phyloP scores from a whole-genome alignment of 2,329 filamentous ascomycete genomes.

The Dendrostoma leiphaemia region DNA sequence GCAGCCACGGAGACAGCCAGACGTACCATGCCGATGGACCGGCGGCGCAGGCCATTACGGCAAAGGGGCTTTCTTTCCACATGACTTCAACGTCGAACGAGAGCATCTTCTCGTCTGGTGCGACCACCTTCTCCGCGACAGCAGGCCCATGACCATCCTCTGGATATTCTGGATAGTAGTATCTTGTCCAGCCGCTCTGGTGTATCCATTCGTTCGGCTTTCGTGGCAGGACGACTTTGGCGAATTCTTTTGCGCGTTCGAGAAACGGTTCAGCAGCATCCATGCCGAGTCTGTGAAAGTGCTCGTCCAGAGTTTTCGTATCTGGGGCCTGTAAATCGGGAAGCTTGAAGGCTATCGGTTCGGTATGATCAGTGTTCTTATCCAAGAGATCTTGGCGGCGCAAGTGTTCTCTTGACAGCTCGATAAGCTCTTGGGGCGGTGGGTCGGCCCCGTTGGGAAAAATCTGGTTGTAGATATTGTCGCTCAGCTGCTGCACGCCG shows the following conservation, averaged over 20 bases:
- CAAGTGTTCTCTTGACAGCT: conserved; percentile 80
- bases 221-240: conserved; percentile 55
- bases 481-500: conserved; percentile 89
- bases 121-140: conserved; percentile 63
- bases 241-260: conserved; percentile 70
- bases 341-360: conserved; percentile 82
- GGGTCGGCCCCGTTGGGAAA: conserved; percentile 61
- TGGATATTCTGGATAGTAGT: conserved; percentile 79
- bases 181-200: conserved; percentile 92
- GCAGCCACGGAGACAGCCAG: conserved; percentile 93
- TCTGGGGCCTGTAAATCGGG: conserved; percentile 68
- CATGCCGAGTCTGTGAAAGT: conserved; percentile 84
- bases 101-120: conserved; percentile 77
- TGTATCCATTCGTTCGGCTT: conserved; percentile 71
- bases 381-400: conserved; percentile 81
- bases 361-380: conserved; percentile 77
- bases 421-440: conserved; percentile 69
- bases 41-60: conserved; percentile 94
- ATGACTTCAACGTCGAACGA: conserved; percentile 97
- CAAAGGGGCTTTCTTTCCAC: conserved; percentile 89
- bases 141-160: conserved; percentile 55
- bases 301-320: conserved; percentile 74
- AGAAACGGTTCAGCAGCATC: conserved; percentile 87
- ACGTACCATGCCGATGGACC: conserved; percentile 93
- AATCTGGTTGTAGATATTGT: conserved; percentile 77